Evolutionary conservation across 2,329 filamentous ascomycete species (phyloP).

Genomic region (Verticillium tricorpus): DNA sequence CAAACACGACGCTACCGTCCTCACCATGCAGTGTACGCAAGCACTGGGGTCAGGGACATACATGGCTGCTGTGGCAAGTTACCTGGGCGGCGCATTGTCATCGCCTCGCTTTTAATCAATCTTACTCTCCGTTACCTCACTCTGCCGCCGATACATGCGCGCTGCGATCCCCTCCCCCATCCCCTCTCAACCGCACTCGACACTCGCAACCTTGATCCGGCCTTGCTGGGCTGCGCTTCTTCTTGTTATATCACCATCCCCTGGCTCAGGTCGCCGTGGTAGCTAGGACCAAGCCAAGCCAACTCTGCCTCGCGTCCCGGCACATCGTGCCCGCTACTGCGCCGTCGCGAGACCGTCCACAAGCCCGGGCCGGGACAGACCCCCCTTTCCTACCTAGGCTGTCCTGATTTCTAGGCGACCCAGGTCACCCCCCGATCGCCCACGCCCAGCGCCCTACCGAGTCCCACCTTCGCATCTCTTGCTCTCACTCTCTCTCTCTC

Average conservation of each 20-base stretch:
- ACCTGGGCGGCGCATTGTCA: neutral
- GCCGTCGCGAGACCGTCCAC: neutral
- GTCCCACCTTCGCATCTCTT: neutral
- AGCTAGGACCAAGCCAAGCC: neutral
- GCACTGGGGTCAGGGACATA: neutral
- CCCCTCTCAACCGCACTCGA: neutral
- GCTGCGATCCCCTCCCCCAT: neutral
- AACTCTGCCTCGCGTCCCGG: neutral
- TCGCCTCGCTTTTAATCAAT: neutral
- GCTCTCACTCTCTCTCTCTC: neutral
- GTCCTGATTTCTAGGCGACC: neutral
- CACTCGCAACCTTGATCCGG: neutral
- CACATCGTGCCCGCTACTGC: neutral
- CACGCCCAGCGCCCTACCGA: neutral
- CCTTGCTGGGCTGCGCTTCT: neutral
- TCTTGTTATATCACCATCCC: neutral
- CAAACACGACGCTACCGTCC: neutral
- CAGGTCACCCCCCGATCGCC: neutral
- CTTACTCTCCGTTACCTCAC: neutral
- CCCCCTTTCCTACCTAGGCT: neutral
- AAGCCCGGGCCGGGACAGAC: neutral
- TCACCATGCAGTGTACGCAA: neutral
- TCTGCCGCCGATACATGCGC: neutral
- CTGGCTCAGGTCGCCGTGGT: neutral
- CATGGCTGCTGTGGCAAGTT: neutral